Evolutionary conservation across 2,329 filamentous ascomycete genomes (phyloP).

Genomic region (Leptographium flavum): DNA sequence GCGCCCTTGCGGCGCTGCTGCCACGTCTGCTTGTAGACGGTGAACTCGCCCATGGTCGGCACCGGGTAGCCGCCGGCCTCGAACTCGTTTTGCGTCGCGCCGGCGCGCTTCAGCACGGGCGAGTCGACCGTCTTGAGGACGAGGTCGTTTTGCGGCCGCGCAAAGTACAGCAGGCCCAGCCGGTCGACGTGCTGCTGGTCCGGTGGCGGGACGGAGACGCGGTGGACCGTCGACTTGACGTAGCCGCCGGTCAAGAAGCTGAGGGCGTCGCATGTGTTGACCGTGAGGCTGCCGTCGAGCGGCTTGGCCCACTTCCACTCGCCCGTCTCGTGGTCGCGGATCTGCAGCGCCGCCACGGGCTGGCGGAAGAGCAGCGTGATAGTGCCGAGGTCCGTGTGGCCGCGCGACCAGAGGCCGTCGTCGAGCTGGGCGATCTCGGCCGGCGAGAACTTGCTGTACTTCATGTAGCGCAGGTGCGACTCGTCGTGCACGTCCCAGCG

Average conservation of each 20-base stretch:
- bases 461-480: slow-evolving; percentile 46
- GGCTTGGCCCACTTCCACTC: slow-evolving; percentile 30
- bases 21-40: slow-evolving; percentile 2
- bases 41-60: slow-evolving; percentile 2
- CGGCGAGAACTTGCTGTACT: slow-evolving; percentile 28
- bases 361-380: slow-evolving; percentile 40
- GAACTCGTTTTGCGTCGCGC: slow-evolving; percentile 22
- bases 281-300: slow-evolving; percentile 30
- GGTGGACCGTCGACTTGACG: slow-evolving; percentile 21
- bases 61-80: slow-evolving; percentile 1
- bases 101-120: slow-evolving; percentile 20
- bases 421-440: slow-evolving; percentile 19
- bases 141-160: slow-evolving; percentile 26
- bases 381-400: slow-evolving; percentile 38
- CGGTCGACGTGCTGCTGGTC: slow-evolving; percentile 31
- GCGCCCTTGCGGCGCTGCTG: not conserved
- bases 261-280: slow-evolving; percentile 30
- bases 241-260: slow-evolving; percentile 29
- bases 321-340: slow-evolving; percentile 22
- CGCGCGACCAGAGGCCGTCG: slow-evolving; percentile 14
- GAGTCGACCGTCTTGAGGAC: slow-evolving; percentile 20
- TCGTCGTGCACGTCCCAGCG: slow-evolving; percentile 38
- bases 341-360: slow-evolving; percentile 37
- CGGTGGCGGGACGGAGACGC: slow-evolving; percentile 20
- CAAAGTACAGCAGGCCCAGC: slow-evolving; percentile 36